Evolutionary conservation across 1,139 yeast genomes (phyloP).

Genomic region (Blastobotrys aristatus): DNA sequence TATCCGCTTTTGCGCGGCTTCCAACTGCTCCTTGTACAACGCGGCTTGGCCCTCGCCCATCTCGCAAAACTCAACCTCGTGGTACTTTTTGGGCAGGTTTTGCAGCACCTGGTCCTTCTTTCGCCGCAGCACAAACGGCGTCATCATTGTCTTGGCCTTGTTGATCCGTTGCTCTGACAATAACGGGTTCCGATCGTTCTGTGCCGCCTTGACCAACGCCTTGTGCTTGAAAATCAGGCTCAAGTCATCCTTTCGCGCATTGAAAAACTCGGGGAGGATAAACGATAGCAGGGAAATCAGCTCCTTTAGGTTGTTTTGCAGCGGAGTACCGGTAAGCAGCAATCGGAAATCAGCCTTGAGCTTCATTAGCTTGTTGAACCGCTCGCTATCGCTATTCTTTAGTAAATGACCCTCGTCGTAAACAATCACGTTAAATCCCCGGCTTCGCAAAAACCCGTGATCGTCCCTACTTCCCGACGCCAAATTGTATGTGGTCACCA

Average conservation of each 20-base stretch:
- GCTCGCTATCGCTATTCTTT: conserved; percentile 81
- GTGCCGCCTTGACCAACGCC: conserved; percentile 56
- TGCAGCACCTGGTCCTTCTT: conserved; percentile 86
- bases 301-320: conserved; percentile 88
- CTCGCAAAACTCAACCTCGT: conserved; percentile 58
- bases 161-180: conserved; percentile 85
- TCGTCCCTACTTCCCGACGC: conserved; percentile 87
- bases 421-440: conserved; percentile 78
- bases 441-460: conserved; percentile 66
- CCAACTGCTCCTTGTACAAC: conserved; percentile 58
- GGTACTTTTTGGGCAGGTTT: conserved; percentile 76
- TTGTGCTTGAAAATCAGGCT: conserved; percentile 79
- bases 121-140: conserved; percentile 91
- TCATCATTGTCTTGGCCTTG: conserved; percentile 96
- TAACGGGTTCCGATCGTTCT: conserved; percentile 59
- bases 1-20: conserved; percentile 45
- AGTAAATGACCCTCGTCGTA: conserved; percentile 98
- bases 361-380: conserved; percentile 82
- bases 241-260: conserved; percentile 76
- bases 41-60: conserved; percentile 52
- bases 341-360: conserved; percentile 75
- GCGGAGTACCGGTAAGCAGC: conserved; percentile 91
- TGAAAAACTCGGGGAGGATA: conserved; percentile 79
- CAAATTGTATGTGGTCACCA: conserved; percentile 88
- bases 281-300: conserved; percentile 84